Percentiles rank a stretch among this genome's conserved stretches.
These are phyloP conservation scores for Gremmenia infestans DNA, from an alignment of 2,329 filamentous ascomycete genomes.

Conservation along the genomic window DNA sequence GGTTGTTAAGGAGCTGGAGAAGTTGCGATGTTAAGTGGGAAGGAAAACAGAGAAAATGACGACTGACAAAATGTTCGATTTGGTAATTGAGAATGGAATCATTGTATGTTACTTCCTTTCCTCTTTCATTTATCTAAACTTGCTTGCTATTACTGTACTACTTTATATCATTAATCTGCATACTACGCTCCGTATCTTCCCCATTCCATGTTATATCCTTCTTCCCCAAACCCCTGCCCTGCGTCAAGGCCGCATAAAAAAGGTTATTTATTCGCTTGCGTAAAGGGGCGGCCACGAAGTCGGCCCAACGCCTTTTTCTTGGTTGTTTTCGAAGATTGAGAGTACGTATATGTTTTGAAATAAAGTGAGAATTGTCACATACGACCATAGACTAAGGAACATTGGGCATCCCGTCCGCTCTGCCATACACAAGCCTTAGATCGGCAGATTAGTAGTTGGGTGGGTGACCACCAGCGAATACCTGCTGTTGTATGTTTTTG, in stretches of 20 bases:
- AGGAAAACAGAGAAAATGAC: not conserved
- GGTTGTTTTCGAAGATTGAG: not conserved
- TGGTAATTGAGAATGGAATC: slow-evolving; percentile 38
- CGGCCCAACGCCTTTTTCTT: not conserved
- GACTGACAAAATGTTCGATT: slow-evolving; percentile 29
- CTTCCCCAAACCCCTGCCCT: not conserved
- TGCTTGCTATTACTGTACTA: not conserved
- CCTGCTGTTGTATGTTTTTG: too few species aligned
- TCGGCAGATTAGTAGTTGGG: too few species aligned
- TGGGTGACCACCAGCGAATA: too few species aligned
- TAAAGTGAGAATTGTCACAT: not conserved
- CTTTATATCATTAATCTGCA: not conserved
- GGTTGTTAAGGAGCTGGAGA: not conserved
- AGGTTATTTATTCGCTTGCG: not conserved
- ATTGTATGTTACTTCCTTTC: slow-evolving; percentile 30
- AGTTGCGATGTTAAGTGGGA: not conserved
- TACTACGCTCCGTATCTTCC: too few species aligned
- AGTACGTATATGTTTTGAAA: not conserved
- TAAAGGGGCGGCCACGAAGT: not conserved
- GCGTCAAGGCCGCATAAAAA: not conserved
- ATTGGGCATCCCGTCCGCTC: too few species aligned
- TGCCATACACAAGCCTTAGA: too few species aligned
- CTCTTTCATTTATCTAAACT: not conserved
- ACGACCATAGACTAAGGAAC: too few species aligned
- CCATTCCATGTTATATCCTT: too few species aligned